A percentile compares a stretch with the other conserved stretches of the same genome.
These are phyloP conservation scores for Metrosideros polymorpha DNA, from an alignment of 441 rosid genomes.

Conservation along the genomic window DNA sequence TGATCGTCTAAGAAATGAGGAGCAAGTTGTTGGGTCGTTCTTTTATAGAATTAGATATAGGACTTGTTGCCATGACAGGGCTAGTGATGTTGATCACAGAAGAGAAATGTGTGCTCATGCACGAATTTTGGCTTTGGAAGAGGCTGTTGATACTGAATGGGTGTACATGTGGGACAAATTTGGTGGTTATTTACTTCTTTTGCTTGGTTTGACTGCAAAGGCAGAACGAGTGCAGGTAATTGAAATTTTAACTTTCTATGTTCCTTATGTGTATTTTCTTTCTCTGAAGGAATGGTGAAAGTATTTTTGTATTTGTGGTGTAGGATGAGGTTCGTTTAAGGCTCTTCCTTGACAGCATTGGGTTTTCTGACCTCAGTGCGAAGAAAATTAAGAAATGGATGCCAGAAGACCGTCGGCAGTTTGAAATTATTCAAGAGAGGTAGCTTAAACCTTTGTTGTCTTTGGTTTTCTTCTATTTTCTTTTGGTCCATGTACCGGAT, in stretches of 20 bases:
- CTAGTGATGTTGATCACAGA: slow-evolving; percentile 67
- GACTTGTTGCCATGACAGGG: slow-evolving; percentile 50
- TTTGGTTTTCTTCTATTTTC: neutral
- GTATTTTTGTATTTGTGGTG: neutral
- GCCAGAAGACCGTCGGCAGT: slow-evolving; percentile 99
- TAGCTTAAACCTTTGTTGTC: slow-evolving; percentile 6
- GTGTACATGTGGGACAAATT: slow-evolving; percentile 99
- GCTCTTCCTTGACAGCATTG: slow-evolving; percentile 99
- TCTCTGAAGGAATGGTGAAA: slow-evolving; percentile 2
- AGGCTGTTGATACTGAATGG: slow-evolving; percentile 99
- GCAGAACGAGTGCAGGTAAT: slow-evolving; percentile 97
- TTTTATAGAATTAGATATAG: slow-evolving; percentile 56
- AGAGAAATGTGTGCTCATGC: slow-evolving; percentile 99
- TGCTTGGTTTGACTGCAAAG: slow-evolving; percentile 98
- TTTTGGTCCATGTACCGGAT: neutral
- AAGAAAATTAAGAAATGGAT: slow-evolving; percentile 99
- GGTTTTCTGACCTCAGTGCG: slow-evolving; percentile 96
- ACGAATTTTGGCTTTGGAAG: slow-evolving; percentile 95
- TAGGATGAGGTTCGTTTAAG: slow-evolving; percentile 99
- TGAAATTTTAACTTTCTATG: slow-evolving; percentile 7
- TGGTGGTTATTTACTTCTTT: slow-evolving; percentile 94
- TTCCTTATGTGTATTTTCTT: neutral
- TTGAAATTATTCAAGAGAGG: slow-evolving; percentile 99
- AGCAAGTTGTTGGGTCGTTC: slow-evolving; percentile 75
- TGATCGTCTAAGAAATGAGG: slow-evolving; percentile 97